Evolutionary conservation across 768 basidiomycete species (phyloP).

Genomic region (Mycena metata): DNA sequence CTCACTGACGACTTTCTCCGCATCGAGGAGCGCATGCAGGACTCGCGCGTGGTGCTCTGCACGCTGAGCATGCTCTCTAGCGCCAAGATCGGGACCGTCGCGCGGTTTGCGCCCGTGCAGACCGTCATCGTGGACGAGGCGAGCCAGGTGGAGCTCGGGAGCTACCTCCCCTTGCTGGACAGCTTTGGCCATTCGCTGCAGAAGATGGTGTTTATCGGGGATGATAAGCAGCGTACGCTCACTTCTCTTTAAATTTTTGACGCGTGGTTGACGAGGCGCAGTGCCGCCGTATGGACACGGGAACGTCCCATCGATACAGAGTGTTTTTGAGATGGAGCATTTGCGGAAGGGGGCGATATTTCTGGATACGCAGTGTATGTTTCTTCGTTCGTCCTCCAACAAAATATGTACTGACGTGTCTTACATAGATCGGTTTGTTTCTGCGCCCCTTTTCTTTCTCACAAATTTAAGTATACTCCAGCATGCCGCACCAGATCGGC

Average conservation of each 20-base stretch:
- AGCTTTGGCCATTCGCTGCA: conserved; percentile 50
- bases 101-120: conserved; percentile 50
- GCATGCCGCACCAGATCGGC: conserved; percentile 70
- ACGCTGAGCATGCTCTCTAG: conserved; percentile 76
- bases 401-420: conserved; percentile 64
- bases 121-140: conserved; percentile 67
- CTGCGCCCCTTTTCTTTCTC: conserved; percentile 51
- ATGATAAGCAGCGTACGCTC: conserved; percentile 52
- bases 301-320: conserved; percentile 57
- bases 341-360: conserved; percentile 53
- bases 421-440: conserved; percentile 53
- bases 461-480: conserved; percentile 24
- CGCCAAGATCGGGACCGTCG: conserved; percentile 41
- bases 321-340: conserved; percentile 67
- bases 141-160: conserved; percentile 59
- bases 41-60: conserved; percentile 70
- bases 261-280: conserved; percentile 35
- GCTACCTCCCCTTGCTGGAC: conserved; percentile 57
- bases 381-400: conserved; percentile 42
- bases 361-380: conserved; percentile 66
- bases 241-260: conserved; percentile 49
- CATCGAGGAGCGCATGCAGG: conserved; percentile 46
- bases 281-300: conserved; percentile 69
- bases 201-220: conserved; percentile 67
- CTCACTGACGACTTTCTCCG: conserved; percentile 42